Evolutionary conservation across 2,329 filamentous ascomycete genomes (phyloP), one percentile per base, ranked within the genome.

Genomic region (Pyrenochaeta sp.): DNA sequence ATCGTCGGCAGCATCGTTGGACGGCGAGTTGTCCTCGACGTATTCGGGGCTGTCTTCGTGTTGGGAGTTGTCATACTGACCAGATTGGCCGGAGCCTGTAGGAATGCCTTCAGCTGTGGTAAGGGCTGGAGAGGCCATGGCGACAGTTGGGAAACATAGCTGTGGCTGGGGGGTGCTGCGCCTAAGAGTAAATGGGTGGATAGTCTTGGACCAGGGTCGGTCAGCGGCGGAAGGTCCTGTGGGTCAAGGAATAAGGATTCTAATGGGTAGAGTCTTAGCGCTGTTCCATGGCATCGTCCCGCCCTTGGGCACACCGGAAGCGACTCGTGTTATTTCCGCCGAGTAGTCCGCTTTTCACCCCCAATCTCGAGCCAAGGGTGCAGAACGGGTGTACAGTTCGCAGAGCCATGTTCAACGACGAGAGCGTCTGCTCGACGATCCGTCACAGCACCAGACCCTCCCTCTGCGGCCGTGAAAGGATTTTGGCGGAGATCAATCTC

Each of bases 111-210:
- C 67, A 46, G 63, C 48, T 44, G 50, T 61, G 37, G 66, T 63
- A 43, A 60, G 60, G 48, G 60, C 51, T 48, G 68, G 58, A 51
- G 65, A 66, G 54, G 66, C 64, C 69, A 72, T 72, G 57, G 57
- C 61, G 53, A 52, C 56, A 55, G 58, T 51, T 59, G 53, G 58
- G 51, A 56, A 56, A 46, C 58, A 60, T 63, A 46, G 36, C 54
- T 63, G 60, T 61, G 60, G 58, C 58, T 61, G 56, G 60, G 58
- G 58, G 59, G 45, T 54, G 60, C 58, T 58, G 60, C 58, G 56
- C 56, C 60, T 63, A 63, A 63, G 60, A 60, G 56, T 54, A 60
- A 63, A 59, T 54, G 48, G 58, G 56, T 57, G 44, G 53, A 53
- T 57, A 51, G 52, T 49, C 49, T 43, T 44, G 55, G 43, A n/a